Evolutionary conservation across 495 filamentous ascomycete genomes (phyloP).

Genomic region (Penicillium lagena): DNA sequence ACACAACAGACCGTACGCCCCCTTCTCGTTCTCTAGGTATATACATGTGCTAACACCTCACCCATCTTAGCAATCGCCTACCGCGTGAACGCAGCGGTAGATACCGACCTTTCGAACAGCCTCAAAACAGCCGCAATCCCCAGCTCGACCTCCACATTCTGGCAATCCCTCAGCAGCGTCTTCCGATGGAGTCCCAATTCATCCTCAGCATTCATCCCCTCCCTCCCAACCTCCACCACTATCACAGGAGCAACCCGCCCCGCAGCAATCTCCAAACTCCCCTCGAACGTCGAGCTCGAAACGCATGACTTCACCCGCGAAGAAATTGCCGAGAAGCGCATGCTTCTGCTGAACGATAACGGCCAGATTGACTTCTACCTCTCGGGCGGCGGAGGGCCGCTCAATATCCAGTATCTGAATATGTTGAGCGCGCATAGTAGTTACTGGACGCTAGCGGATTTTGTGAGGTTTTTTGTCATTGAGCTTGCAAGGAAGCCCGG

Average conservation of each 20-base stretch:
- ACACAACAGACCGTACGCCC: conserved; percentile 50
- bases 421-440: conserved; percentile 96
- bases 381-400: conserved; percentile 67
- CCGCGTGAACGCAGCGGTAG: conserved; percentile 82
- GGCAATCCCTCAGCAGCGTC: conserved; percentile 58
- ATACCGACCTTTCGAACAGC: conserved; percentile 67
- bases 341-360: conserved; percentile 86
- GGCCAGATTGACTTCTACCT: conserved; percentile 90
- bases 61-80: conserved; percentile 66
- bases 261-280: conserved; percentile 53
- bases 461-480: conserved; percentile 77
- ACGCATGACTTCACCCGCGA: conserved; percentile 92
- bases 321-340: conserved; percentile 85
- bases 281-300: conserved; percentile 88
- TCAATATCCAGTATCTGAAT: conserved; percentile 93
- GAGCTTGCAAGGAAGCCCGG: conserved; percentile 78
- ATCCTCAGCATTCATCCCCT: conserved; percentile 13
- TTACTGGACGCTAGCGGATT: conserved; percentile 84
- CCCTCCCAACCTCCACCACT: background rate
- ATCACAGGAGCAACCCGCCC: conserved; percentile 29
- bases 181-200: conserved; percentile 43
- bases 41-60: conserved; percentile 38
- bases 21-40: background rate
- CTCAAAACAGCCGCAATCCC: conserved; percentile 76
- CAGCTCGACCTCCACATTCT: conserved; percentile 58